Conservation (phyloP, 352 stramenopile species). For the Elongisporangium prolatum region DNA sequence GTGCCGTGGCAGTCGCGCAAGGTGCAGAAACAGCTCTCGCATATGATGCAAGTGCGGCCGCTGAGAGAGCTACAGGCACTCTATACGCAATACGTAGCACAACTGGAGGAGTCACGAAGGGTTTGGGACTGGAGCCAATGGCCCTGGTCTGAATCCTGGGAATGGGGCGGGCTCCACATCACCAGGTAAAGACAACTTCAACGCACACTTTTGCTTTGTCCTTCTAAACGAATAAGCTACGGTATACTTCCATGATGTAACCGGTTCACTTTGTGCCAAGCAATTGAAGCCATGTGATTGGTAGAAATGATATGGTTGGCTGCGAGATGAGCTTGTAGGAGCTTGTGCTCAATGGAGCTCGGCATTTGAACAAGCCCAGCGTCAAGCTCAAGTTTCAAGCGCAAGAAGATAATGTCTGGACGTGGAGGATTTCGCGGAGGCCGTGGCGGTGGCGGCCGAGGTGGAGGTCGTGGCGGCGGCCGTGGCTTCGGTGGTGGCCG, state of each 20-base stretch:
- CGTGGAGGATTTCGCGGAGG: slow-evolving; percentile 45
- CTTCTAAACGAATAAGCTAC: not conserved
- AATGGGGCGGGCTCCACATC: not conserved
- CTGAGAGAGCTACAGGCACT: slow-evolving; percentile 38
- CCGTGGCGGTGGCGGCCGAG: slow-evolving; percentile 35
- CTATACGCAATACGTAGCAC: slow-evolving; percentile 25
- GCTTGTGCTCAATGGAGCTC: too few relatives aligned
- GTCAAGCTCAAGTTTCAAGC: not conserved
- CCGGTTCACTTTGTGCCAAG: not conserved
- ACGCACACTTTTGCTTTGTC: not conserved
- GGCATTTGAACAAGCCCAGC: not conserved
- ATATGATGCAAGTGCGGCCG: slow-evolving; percentile 15
- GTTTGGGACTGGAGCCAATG: slow-evolving; percentile 40
- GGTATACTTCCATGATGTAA: not conserved
- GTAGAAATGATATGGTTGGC: not conserved
- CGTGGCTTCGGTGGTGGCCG: slow-evolving; percentile 38
- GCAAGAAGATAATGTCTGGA: slow-evolving; percentile 4
- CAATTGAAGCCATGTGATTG: not conserved
- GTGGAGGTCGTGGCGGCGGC: slow-evolving; percentile 37
- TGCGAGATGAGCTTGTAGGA: not conserved
- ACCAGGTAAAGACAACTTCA: not conserved
- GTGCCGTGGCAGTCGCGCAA: slow-evolving; percentile 41
- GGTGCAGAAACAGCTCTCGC: slow-evolving; percentile 30
- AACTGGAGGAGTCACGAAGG: slow-evolving; percentile 19
- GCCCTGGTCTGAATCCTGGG: slow-evolving; percentile 27